These are phyloP conservation scores for Ulota crispa DNA, from an alignment of 225 moss, liverwort and hornwort genomes.

Conservation along the genomic window DNA sequence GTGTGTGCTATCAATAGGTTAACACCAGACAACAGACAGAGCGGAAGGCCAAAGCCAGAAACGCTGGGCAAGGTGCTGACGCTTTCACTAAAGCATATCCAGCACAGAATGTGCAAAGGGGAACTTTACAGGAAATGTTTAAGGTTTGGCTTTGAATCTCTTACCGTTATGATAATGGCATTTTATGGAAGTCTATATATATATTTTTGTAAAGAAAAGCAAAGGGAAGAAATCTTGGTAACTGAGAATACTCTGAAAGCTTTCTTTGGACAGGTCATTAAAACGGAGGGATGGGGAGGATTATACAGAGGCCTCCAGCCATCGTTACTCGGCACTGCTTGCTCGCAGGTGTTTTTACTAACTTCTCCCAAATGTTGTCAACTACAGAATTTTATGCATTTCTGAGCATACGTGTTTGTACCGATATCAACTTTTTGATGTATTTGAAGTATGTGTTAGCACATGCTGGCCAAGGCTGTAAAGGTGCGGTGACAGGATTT, in stretches of 20 bases:
- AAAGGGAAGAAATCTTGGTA: background rate
- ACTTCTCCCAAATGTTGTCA: background rate
- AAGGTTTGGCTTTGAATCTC: slow-evolving; percentile 40
- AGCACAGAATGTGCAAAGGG: slow-evolving; percentile 36
- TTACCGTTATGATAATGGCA: background rate
- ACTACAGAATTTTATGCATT: background rate
- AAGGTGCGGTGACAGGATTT: slow-evolving; percentile 10
- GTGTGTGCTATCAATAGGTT: slow-evolving; percentile 44
- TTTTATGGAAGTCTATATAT: background rate
- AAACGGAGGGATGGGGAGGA: slow-evolving; percentile 93
- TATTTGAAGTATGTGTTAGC: background rate
- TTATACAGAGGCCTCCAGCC: slow-evolving; percentile 86
- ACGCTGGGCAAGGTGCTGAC: slow-evolving; percentile 31
- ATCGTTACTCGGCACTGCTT: slow-evolving; percentile 84
- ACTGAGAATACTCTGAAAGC: background rate
- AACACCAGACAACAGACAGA: slow-evolving; percentile 96
- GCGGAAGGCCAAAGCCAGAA: slow-evolving; percentile 66
- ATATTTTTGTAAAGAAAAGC: background rate
- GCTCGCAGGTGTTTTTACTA: slow-evolving; percentile 67
- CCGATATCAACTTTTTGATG: background rate
- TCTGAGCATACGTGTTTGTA: background rate
- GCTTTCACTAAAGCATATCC: slow-evolving; percentile 37
- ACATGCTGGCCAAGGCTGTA: background rate
- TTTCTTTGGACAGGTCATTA: slow-evolving; percentile 59
- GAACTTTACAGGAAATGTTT: slow-evolving; percentile 65